Conservation (phyloP, 371 early-diverging fungal genomes). For the Mortierella polycephala region DNA sequence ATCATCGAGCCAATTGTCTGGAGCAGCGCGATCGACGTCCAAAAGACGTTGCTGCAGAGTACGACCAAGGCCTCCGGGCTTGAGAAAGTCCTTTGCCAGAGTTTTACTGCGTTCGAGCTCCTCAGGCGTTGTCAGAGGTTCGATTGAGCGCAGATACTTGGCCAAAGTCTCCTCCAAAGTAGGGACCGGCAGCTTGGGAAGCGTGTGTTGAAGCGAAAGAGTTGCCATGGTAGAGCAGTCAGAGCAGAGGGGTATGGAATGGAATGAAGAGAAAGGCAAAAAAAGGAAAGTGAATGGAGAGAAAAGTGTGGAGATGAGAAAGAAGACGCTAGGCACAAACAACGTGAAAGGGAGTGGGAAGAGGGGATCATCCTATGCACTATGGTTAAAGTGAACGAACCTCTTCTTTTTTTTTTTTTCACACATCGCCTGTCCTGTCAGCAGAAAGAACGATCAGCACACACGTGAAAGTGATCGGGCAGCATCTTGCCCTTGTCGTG, state of each 20-base stretch:
- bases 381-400: no score
- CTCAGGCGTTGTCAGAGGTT: slow-evolving; percentile 56
- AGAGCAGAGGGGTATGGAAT: background rate
- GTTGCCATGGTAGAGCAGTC: slow-evolving; percentile 18
- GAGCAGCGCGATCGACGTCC: slow-evolving; percentile 69
- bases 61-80: slow-evolving; percentile 59
- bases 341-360: no score
- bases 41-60: slow-evolving; percentile 68
- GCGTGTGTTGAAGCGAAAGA: slow-evolving; percentile 47
- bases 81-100: slow-evolving; percentile 59
- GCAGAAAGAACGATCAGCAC: no score
- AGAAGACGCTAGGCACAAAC: no score
- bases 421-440: no score
- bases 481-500: no score
- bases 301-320: no score
- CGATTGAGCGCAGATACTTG: slow-evolving; percentile 61
- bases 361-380: no score
- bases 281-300: no score
- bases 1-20: slow-evolving; percentile 89
- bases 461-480: no score
- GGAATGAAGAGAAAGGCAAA: background rate
- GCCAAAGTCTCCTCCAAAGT: slow-evolving; percentile 60
- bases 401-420: no score
- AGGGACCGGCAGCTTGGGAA: slow-evolving; percentile 72
- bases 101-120: slow-evolving; percentile 55